Evolutionary conservation across 1,284 basidiomycete genomes (phyloP), one percentile per base, ranked within the genome.

Genomic region (Flammula alnicola): DNA sequence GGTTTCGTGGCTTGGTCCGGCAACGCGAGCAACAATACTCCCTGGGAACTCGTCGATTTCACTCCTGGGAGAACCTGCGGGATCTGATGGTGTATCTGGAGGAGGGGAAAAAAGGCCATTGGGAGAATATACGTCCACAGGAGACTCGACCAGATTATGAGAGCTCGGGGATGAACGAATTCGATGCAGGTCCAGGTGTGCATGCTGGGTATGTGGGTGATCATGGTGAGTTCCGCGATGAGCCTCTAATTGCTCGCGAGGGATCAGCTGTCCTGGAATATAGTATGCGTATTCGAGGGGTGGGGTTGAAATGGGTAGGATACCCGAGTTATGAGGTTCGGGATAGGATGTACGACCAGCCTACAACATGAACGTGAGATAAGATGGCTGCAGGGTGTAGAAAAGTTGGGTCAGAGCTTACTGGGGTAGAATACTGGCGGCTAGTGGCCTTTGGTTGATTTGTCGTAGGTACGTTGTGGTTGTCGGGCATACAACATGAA

Each of bases 81-180:
- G 23, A 19, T 44, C 43, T 11, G 43, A 44, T 8, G 43, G 43
- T 29, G 31, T 44, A 27, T 46, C 35, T n/a, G 29, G 19, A 16
- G 44, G 27, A 27, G 41, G 32, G 12, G 32, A 37, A 12, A 29
- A 23, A 25, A 17, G 29, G 2, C 37, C 31, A 14, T 26, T n/a
- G 5, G 47, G 47, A 20, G 51, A 36, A 16, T 32, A 31, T n/a
- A 29, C 11, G n/a, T 40, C 38, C 29, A 49, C 27, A 20, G 42
- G 37, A 25, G 42, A 38, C 11, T 37, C 31, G 29, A 32, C 12
- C 14, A 26, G 17, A 14, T 22, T 22, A 16, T 27, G 20, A n/a
- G 37, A 39, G 25, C n/a, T n/a, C n/a, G n/a, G n/a, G n/a, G n/a
- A n/a, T n/a, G n/a, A n/a, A n/a, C n/a, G n/a, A n/a, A n/a, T 10